phyloP scores from a whole-genome alignment of 805 yeast genomes.

The Zygotorulaspora florentina region DNA sequence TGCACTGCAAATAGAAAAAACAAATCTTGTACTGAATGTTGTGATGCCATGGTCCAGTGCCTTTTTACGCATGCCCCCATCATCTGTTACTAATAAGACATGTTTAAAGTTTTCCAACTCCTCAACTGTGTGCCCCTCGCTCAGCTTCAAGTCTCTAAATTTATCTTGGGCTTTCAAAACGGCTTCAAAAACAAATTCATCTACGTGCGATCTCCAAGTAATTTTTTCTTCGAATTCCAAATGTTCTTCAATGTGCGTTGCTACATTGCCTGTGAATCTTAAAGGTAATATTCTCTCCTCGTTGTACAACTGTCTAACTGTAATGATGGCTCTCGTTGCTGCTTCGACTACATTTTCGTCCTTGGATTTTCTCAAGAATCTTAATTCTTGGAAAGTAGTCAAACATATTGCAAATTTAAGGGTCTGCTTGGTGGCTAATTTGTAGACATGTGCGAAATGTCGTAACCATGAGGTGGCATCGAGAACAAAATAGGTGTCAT shows the following conservation, averaged over 20 bases:
- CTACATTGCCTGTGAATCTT: constrained; percentile 63
- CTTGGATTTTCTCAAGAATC: constrained; percentile 62
- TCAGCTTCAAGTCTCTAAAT: constrained; percentile 12
- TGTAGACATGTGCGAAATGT: constrained; percentile 69
- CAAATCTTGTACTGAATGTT: constrained; percentile 34
- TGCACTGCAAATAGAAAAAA: constrained; percentile 32
- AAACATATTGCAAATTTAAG: constrained; percentile 61
- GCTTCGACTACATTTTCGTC: constrained; percentile 76
- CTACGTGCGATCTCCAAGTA: constrained; percentile 66
- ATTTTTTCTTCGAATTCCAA: constrained; percentile 66
- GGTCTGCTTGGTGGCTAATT: constrained; percentile 56
- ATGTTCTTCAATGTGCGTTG: constrained; percentile 63
- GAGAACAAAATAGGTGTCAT: constrained; percentile 53
- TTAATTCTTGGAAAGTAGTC: constrained; percentile 69
- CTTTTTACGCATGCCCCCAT: constrained; percentile 63
- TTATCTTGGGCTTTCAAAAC: constrained; percentile 40
- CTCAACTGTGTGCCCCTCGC: constrained; percentile 18
- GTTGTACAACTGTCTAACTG: constrained; percentile 60
- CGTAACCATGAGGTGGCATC: constrained; percentile 78
- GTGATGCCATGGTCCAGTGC: constrained; percentile 38
- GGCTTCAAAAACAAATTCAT: constrained; percentile 57
- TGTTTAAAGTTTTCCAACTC: constrained; percentile 42
- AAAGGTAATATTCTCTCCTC: constrained; percentile 53
- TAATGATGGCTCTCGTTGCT: constrained; percentile 73
- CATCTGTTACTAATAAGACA: constrained; percentile 68